Base-by-base conservation (phyloP, 2,329 filamentous ascomycete species). In the Trichoderma sp. region DNA sequence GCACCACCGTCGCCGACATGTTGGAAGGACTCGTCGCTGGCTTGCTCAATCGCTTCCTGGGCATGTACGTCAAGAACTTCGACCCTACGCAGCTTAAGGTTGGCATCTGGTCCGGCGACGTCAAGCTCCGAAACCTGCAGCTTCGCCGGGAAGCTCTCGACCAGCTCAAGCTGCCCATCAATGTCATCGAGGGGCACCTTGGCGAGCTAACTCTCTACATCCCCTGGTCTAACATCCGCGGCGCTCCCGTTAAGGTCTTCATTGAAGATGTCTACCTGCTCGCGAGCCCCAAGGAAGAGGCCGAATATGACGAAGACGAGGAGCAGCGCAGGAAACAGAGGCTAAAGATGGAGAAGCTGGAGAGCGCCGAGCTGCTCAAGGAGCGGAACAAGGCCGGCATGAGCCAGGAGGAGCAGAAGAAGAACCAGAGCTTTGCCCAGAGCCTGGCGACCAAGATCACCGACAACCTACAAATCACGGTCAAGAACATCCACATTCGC, bases 51-150 rank as follows among this genome's bases (percentile, higher is more conserved):
- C 92, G 96, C 84, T 98, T 99, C 82, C 83, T 99, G 88, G 96
- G 95, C 86, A 97, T 98, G 91, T 99, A 99, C 80, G 94, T 99
- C 80, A 94, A 97, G 86, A 98, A 99, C 82, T 99, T 99, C 79
- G 95, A 99, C 80, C 93, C 95, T 65, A 91, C 93, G 76, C 95
- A 99, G 83, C 87, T 99, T 72, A 99, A 99, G 78, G 94, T 99
- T 71, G 95, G 96, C 71, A 99, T 99, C 76, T 99, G 94, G 95
- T 97, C 92, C 25, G 95, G 96, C 74, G 95, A 99, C 83, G 95
- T 99, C 75, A 97, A 97, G 82, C 86, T 99, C 54, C 90, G 90
- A 69, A 90, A 99, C 75, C 89, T 99, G 68, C 92, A 99, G 82
- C 86, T 99, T 57, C 92, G 94, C 67, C 89, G 92, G 68, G 95